Evolutionary conservation across 441 rosid species (phyloP), one percentile per base, ranked within the genome.

Genomic region (Rhodomyrtus psidioides): DNA sequence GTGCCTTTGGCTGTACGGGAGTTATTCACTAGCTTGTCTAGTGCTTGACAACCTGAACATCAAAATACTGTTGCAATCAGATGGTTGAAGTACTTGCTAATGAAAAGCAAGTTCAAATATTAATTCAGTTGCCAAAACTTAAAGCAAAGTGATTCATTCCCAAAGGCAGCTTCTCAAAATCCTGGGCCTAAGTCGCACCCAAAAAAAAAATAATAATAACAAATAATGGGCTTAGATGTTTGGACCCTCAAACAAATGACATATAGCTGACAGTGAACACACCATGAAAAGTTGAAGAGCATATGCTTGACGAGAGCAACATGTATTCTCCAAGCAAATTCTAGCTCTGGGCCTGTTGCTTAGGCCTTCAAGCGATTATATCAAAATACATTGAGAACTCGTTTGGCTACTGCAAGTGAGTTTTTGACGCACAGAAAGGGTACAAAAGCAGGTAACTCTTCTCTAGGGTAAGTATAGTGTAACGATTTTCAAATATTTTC

Each of bases 1-100:
- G 99, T 99, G 83, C 99, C 99, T 91, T 96, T 94, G 87, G 94
- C 97, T 44, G 98, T 96, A 86, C 94, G 93, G 42, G 98, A 96
- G 89, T 91, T 93, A 91, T 88, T 96, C 88, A 94, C 99, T 89
- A 97, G 81, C 91, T 91, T 92, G 91, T 95, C 98, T 88, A 96
- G 85, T 84, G 89, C 83, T 89, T 90, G 92, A 82, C 89, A 91
- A 90, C 98, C 99, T 97, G 88, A 85, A 90, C 51, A 85, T 60
- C 83, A 23, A 89, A 74, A 83, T 46, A 27, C 57, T 17, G 53
- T 42, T 87, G 53, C n/a, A 82, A 86, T 76, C 56, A 82, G 46
- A 28, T 82, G 62, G 56, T 46, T 42, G 19, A 83, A 65, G 46
- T 34, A 24, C 27, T 26, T 56, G 27, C 27, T 56, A 56, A 56